Base-by-base conservation (phyloP, 768 basidiomycete species). In the Boletus sp. region DNA sequence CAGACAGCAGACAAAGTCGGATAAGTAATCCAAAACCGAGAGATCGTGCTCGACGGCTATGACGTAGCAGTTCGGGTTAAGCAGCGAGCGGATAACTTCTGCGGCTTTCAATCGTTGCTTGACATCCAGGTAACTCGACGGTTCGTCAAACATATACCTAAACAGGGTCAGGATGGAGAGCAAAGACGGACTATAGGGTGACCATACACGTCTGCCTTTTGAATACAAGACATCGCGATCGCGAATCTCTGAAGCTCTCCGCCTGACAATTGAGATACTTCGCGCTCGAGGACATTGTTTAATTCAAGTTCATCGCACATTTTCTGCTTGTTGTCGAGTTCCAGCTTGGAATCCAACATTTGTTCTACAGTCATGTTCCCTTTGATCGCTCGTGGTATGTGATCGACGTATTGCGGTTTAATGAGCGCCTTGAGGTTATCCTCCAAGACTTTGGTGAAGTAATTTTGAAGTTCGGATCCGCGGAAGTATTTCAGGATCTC, bases 351-450 rank as follows among this genome's bases (percentile, higher is more conserved):
- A 64, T 94, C 88, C 56, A 99, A 83, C 96, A 99, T 98, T 66
- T 92, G 79, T 7, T 79, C 76, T 27, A 99, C 95, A 3, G 87
- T 88, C 79, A 91, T 81, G 45, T 75, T 79, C 50, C 88, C 93
- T 73, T 98, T 96, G 79, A 99, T 91, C 38, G 93, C 93, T 40
- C 88, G 84, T 5, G 97, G 97, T 65, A 99, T 98, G 71, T 98
- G 95, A 70, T 99, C 97, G 60, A 99, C 97, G 70, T 99, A 99
- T 82, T 99, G 97, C 1, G 97, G 97, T 74, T 99, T 99, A 72
- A 98, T 98, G 57, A 99, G 83, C 1, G 97, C 95, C 77, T 98
- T 98, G 69, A 98, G 77, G 67, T 99, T 94, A 73, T 99, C 97
- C 73, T 98, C 97, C 19, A 99, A 80, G 7, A 98, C 93, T 74